Evolutionary conservation across 1,284 basidiomycete genomes (phyloP).

Genomic region (Kwoniella shivajii): DNA sequence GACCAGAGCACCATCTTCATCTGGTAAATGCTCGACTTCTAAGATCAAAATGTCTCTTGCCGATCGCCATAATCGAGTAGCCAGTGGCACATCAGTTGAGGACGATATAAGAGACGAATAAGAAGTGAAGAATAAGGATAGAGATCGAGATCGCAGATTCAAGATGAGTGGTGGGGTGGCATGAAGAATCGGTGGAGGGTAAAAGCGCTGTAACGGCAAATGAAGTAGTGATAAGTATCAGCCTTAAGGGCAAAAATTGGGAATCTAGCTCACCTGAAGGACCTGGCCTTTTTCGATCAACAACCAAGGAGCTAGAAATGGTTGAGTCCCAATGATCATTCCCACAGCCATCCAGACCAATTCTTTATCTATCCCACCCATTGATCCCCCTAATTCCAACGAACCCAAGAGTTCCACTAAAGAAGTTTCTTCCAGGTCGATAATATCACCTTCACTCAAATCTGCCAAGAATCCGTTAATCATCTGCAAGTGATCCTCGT

Average conservation of each 20-base stretch:
- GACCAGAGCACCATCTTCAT: conserved; percentile 17
- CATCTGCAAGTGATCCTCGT: conserved; percentile 24
- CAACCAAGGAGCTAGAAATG: conserved; percentile 32
- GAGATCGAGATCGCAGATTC: conserved; percentile 29
- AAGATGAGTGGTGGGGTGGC: conserved; percentile 34
- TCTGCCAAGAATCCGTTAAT: conserved; percentile 31
- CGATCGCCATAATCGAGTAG: conserved; percentile 16
- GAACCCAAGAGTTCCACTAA: conserved; percentile 21
- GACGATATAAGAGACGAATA: conserved; percentile 19
- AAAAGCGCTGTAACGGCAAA: conserved; percentile 34
- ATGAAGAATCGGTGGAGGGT: conserved; percentile 37
- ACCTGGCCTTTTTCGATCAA: conserved; percentile 18
- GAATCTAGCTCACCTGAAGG: conserved; percentile 25
- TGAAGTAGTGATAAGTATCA: background rate
- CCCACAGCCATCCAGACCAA: conserved; percentile 42
- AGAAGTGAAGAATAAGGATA: conserved; percentile 26
- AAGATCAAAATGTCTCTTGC: conserved; percentile 12
- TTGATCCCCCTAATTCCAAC: conserved; percentile 12
- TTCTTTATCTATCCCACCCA: conserved; percentile 37
- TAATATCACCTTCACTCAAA: conserved; percentile 31
- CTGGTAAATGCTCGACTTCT: conserved; percentile 22
- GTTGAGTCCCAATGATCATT: conserved; percentile 20
- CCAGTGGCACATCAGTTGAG: conserved; percentile 11
- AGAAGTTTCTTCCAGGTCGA: conserved; percentile 28
- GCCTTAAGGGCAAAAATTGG: background rate